A percentile compares a stretch with the other conserved stretches of the same genome.
phyloP scores from a whole-genome alignment of 2,329 filamentous ascomycete genomes.

The Epichloe typhina region DNA sequence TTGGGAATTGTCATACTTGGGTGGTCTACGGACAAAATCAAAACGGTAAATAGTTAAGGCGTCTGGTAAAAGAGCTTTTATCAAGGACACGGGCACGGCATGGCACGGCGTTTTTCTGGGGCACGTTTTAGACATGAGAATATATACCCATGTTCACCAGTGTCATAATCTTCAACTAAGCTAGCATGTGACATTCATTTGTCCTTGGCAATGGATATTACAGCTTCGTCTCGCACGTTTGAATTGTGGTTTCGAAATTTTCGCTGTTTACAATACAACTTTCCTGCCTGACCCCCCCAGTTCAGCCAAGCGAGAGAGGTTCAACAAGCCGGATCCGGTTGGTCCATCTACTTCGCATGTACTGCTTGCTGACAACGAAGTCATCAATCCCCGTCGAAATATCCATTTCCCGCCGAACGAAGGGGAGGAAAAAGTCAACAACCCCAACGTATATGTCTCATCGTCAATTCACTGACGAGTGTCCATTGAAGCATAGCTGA shows the following conservation, averaged over 20 bases:
- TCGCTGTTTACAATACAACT: too few species aligned
- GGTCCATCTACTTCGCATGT: background rate
- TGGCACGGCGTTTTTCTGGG: slow-evolving; percentile 4
- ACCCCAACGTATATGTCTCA: background rate
- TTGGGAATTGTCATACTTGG: background rate
- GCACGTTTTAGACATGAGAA: background rate
- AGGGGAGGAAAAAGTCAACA: background rate
- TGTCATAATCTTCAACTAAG: too few species aligned
- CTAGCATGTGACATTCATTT: too few species aligned
- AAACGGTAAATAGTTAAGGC: background rate
- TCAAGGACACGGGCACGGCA: background rate
- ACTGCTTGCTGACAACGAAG: background rate
- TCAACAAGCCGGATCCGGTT: background rate
- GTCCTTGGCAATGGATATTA: too few species aligned
- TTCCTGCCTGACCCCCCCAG: too few species aligned
- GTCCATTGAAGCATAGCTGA: background rate
- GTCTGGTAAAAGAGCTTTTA: background rate
- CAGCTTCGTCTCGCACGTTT: too few species aligned
- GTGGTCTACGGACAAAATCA: background rate
- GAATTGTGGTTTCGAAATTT: too few species aligned
- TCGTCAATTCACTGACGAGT: background rate
- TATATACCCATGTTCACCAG: too few species aligned
- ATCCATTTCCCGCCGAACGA: background rate
- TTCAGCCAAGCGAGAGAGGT: too few species aligned
- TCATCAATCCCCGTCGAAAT: background rate